Evolutionary conservation across 2,329 filamentous ascomycete species (phyloP).

Genomic region (Penicillium sp.): DNA sequence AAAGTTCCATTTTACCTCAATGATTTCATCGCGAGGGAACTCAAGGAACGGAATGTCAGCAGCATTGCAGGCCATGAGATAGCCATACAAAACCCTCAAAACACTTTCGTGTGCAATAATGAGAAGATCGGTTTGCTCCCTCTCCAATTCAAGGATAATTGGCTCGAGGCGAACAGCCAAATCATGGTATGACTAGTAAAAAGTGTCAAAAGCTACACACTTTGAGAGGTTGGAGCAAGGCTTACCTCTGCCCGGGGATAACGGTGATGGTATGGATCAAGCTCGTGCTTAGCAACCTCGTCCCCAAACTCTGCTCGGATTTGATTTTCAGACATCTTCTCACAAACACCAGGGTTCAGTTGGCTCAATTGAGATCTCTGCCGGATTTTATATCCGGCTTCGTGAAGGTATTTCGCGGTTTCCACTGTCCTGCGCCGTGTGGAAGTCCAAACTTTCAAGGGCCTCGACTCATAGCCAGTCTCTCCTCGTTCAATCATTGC

Average conservation of each 20-base stretch:
- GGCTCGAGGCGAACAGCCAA: conserved; percentile 96
- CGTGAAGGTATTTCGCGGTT: conserved; percentile 77
- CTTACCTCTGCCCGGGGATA: conserved; percentile 89
- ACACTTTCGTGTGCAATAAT: conserved; percentile 98
- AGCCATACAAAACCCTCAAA: conserved; percentile 93
- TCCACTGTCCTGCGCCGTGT: conserved; percentile 87
- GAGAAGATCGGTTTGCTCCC: conserved; percentile 94
- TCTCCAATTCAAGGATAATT: conserved; percentile 94
- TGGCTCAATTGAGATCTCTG: conserved; percentile 97
- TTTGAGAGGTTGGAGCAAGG: neutral
- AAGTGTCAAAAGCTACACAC: neutral
- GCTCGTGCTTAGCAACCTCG: conserved; percentile 87
- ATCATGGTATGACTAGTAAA: conserved; percentile 83
- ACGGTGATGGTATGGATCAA: conserved; percentile 93
- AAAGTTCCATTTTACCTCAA: conserved; percentile 60
- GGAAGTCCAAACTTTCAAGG: conserved; percentile 90
- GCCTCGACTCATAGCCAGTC: conserved; percentile 66
- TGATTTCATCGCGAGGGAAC: conserved; percentile 95
- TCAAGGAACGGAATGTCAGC: conserved; percentile 89
- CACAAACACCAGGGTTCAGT: conserved; percentile 92
- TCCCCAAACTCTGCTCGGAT: conserved; percentile 83
- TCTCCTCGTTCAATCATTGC: conserved; percentile 68
- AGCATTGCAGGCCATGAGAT: conserved; percentile 97
- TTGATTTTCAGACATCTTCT: conserved; percentile 80
- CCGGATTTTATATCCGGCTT: conserved; percentile 77